Evolutionary conservation across 2,329 filamentous ascomycete species (phyloP).

Genomic region (Didymella segeticola): DNA sequence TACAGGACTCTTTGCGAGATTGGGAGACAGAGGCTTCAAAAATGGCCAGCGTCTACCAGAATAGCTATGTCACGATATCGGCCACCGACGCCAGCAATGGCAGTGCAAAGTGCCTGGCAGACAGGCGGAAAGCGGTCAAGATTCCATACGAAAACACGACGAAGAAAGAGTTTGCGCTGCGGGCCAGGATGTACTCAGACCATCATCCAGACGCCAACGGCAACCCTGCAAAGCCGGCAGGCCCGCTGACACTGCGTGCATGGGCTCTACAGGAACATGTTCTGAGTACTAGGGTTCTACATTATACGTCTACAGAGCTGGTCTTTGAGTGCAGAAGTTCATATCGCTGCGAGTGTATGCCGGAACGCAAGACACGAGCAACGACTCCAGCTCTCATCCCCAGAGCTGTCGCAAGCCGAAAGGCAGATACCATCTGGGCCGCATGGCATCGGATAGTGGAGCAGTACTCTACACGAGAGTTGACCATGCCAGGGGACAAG

Average conservation of each 20-base stretch:
- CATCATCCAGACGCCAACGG: conserved; percentile 36
- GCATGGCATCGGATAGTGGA: conserved; percentile 44
- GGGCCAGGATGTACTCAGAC: conserved; percentile 34
- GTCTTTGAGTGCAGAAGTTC: conserved; percentile 45
- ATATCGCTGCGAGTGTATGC: conserved; percentile 43
- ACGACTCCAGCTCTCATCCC: conserved; percentile 44
- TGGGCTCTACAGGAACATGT: conserved; percentile 47
- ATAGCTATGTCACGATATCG: conserved; percentile 42
- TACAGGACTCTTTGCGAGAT: conserved; percentile 42
- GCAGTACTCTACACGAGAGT: conserved; percentile 35
- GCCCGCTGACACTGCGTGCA: conserved; percentile 37
- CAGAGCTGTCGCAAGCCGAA: conserved; percentile 38
- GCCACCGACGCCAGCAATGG: conserved; percentile 36
- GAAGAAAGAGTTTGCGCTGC: conserved; percentile 32
- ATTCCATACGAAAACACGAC: conserved; percentile 36
- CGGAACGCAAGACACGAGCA: conserved; percentile 32
- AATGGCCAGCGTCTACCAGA: conserved; percentile 46
- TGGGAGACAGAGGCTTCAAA: conserved; percentile 45
- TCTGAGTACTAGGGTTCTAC: conserved; percentile 41
- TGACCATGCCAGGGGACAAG: conserved; percentile 40
- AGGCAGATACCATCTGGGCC: conserved; percentile 28
- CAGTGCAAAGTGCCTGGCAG: conserved; percentile 27
- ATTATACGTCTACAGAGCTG: conserved; percentile 44
- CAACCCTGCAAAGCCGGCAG: conserved; percentile 32
- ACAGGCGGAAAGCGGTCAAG: conserved; percentile 37